phyloP scores from a whole-genome alignment of 495 filamentous ascomycete genomes.

The Penicillium pancosmium region DNA sequence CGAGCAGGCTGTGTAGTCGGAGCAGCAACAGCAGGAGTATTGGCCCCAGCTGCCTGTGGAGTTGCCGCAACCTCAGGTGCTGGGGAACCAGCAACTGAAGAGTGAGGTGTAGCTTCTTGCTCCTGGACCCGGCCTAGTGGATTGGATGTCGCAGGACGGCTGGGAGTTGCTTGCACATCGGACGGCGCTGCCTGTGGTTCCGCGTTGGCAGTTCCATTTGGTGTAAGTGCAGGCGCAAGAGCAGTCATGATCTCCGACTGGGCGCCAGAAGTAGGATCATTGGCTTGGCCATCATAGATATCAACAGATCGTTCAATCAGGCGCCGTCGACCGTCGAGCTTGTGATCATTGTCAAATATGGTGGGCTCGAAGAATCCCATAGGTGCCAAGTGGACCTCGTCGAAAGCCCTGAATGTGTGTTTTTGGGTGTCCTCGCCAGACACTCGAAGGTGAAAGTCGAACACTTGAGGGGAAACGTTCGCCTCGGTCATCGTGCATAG shows the following conservation, averaged over 20 bases:
- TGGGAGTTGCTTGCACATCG: slow-evolving; percentile 45
- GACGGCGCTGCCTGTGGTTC: slow-evolving; percentile 28
- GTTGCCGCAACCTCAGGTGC: slow-evolving; percentile 73
- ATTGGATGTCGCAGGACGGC: slow-evolving; percentile 41
- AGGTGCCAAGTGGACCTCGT: slow-evolving; percentile 87
- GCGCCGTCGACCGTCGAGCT: slow-evolving; percentile 75
- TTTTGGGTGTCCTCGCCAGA: slow-evolving; percentile 86
- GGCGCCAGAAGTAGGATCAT: slow-evolving; percentile 85
- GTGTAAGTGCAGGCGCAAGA: slow-evolving; percentile 60
- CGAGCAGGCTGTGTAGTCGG: slow-evolving; percentile 34
- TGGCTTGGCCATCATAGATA: slow-evolving; percentile 86
- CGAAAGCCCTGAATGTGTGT: slow-evolving; percentile 92
- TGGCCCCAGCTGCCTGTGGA: slow-evolving; percentile 58
- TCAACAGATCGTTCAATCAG: slow-evolving; percentile 86
- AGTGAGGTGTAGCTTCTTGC: slow-evolving; percentile 70
- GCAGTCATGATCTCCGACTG: slow-evolving; percentile 75
- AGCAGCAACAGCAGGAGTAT: slow-evolving; percentile 33
- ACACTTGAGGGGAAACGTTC: slow-evolving; percentile 77
- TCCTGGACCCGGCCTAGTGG: slow-evolving; percentile 55
- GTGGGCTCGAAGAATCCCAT: slow-evolving; percentile 87
- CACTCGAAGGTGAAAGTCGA: slow-evolving; percentile 86
- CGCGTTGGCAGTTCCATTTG: slow-evolving; percentile 39
- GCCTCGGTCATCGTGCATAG: slow-evolving; percentile 84
- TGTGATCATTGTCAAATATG: slow-evolving; percentile 79
- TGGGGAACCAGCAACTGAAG: slow-evolving; percentile 85